phyloP scores from a whole-genome alignment of 2,329 filamentous ascomycete species.

The Phoma herbarum region DNA sequence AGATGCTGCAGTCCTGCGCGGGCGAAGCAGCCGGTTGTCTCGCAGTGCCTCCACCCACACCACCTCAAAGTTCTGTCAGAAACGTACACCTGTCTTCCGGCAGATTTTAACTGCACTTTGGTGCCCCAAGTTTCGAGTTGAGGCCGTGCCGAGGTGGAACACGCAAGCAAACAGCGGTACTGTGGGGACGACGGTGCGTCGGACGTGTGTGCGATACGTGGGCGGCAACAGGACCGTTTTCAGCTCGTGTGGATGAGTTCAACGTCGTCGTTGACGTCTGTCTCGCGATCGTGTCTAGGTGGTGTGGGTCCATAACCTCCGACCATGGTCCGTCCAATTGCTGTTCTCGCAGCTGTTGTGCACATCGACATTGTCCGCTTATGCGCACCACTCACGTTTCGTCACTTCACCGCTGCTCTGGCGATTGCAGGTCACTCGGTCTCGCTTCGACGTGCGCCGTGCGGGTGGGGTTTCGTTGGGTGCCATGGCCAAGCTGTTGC shows the following conservation, averaged over 20 bases:
- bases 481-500: not conserved
- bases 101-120: not conserved
- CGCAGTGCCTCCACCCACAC: not conserved
- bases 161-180: conserved; percentile 17
- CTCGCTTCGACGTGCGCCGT: not conserved
- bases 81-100: not conserved
- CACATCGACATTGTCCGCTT: conserved; percentile 9
- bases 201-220: conserved; percentile 5
- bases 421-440: not conserved
- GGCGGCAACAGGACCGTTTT: conserved; percentile 12
- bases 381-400: conserved; percentile 9
- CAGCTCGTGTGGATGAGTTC: conserved; percentile 2
- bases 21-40: conserved; percentile 8
- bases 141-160: not conserved
- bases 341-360: conserved; percentile 1
- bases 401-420: conserved; percentile 14
- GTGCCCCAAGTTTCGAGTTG: not conserved
- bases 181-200: conserved; percentile 10
- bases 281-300: conserved; percentile 1
- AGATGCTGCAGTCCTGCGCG: not conserved
- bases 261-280: conserved; percentile 5
- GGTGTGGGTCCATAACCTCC: not conserved
- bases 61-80: not conserved
- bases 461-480: not conserved
- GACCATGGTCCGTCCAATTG: conserved; percentile 11